Conservation (phyloP, 441 rosid genomes). For the Metrosideros polymorpha region DNA sequence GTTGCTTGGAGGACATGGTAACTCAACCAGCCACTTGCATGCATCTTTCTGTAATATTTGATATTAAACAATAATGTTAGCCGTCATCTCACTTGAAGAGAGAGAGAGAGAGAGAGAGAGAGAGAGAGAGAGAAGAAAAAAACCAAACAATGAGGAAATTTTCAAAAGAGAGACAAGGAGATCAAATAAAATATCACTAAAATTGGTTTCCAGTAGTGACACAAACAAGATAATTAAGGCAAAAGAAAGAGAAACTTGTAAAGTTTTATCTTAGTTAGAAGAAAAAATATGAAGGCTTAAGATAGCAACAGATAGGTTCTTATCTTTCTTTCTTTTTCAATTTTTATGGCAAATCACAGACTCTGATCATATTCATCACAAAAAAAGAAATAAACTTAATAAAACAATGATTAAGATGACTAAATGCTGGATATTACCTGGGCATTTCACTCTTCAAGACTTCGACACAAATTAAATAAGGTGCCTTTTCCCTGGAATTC, state of each 20-base stretch:
- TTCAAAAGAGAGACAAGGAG: background rate
- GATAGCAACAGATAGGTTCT: background rate
- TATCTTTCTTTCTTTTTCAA: background rate
- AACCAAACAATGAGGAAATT: background rate
- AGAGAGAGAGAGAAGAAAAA: background rate
- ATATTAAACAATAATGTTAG: background rate
- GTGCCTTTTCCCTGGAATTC: conserved; percentile 99
- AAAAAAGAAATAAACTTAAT: background rate
- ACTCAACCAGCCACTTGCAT: background rate
- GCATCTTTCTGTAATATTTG: background rate
- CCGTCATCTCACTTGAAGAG: background rate
- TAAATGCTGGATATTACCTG: conserved; percentile 25
- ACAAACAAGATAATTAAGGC: background rate
- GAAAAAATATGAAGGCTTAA: background rate
- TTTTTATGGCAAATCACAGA: background rate
- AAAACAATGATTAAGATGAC: background rate
- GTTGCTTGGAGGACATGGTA: background rate
- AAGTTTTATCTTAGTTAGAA: background rate
- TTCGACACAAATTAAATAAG: conserved; percentile 84
- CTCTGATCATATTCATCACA: background rate
- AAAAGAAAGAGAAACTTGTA: background rate
- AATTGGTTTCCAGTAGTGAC: background rate
- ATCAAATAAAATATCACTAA: background rate
- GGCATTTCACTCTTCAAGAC: conserved; percentile 80
- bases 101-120: background rate